These are phyloP conservation scores for Hericium alpestre DNA, from an alignment of 768 basidiomycete species.

Conservation along the genomic window DNA sequence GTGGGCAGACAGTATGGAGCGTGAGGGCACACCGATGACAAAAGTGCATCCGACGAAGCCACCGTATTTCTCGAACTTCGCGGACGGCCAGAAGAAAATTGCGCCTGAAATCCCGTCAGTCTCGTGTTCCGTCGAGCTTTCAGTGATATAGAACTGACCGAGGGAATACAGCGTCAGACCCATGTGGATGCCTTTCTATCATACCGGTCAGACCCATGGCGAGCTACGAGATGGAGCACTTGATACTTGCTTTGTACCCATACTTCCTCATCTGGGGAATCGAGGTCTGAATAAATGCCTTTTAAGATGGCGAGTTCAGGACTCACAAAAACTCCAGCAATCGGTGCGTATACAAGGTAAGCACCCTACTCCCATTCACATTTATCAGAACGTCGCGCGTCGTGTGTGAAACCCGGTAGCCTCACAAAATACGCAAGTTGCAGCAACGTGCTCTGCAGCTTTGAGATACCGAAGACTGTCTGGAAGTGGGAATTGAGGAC, in stretches of 20 bases:
- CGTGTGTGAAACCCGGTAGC: not conserved
- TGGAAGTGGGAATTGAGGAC: conserved; percentile 70
- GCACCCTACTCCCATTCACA: conserved; percentile 34
- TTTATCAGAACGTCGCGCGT: not conserved
- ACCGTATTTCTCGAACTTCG: conserved; percentile 53
- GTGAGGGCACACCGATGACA: conserved; percentile 38
- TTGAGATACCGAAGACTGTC: conserved; percentile 52
- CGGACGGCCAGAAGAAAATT: conserved; percentile 73
- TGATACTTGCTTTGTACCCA: conserved; percentile 46
- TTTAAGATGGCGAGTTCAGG: not conserved
- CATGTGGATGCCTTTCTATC: conserved; percentile 49
- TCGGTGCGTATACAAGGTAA: conserved; percentile 49
- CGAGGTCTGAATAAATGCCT: conserved; percentile 1
- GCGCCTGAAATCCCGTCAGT: conserved; percentile 34
- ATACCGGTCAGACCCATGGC: not conserved
- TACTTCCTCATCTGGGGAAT: conserved; percentile 41
- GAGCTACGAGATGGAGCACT: not conserved
- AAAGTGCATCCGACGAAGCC: conserved; percentile 71
- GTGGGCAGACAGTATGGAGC: not conserved
- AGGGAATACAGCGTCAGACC: conserved; percentile 50
- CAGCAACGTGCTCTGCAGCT: conserved; percentile 62
- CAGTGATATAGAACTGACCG: conserved; percentile 22
- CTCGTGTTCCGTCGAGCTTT: conserved; percentile 13
- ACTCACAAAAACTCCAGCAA: conserved; percentile 48
- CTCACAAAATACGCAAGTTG: conserved; percentile 63